Evolutionary conservation across 176 grass and related monocot species (phyloP), one percentile per base, ranked within the genome.

Genomic region (Oryza coarctata): DNA sequence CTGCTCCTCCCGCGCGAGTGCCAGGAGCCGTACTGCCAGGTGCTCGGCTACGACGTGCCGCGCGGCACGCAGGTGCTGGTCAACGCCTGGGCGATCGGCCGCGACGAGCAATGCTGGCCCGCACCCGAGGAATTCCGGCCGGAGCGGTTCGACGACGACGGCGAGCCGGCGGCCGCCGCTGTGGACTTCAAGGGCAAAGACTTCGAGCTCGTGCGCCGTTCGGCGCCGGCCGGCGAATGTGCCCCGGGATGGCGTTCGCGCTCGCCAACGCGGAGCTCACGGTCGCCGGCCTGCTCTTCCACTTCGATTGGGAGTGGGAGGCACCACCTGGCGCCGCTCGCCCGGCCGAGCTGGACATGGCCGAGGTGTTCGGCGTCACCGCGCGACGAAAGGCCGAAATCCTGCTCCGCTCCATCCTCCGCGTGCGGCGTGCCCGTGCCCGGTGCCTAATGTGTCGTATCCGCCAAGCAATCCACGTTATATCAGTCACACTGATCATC

Each of bases 181-280:
- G 84, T 80, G 61, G 84, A 90, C 20, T 90, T 85, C 64, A 80
- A 40, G 62, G 89, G 89, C 31, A 28, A 4, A 9, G 64, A 80
- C 80, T 87, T 80, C 25, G 80, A 90, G 84, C 85, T 84, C 63
- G 31, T 90, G 32, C 89, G 32, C 89, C 89, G 2, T 90, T 90
- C 50, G 80, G 89, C 15, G 88, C 88, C 23, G 84, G 88, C 0
- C 63, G 89, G 26, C 43, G 89, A 84, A 90, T 90, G 80, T 90
- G 88, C 75, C 84, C 88, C 0, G 84, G 88, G 0, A 76, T 90
- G 30, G 1, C 29, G 44, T 90, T 90, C 57, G 88, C 74, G 18
- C 74, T 90, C 7, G 88, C 88, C 20, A 90, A 86, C 31, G 47
- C 83, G 0, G 88, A 90, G 74, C 74, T 90, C 57, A 84, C 74